Percentiles rank a stretch among this genome's conserved stretches.
Evolutionary conservation across 1,284 basidiomycete species (phyloP).

Genomic region (Exobasidium rhododendri): DNA sequence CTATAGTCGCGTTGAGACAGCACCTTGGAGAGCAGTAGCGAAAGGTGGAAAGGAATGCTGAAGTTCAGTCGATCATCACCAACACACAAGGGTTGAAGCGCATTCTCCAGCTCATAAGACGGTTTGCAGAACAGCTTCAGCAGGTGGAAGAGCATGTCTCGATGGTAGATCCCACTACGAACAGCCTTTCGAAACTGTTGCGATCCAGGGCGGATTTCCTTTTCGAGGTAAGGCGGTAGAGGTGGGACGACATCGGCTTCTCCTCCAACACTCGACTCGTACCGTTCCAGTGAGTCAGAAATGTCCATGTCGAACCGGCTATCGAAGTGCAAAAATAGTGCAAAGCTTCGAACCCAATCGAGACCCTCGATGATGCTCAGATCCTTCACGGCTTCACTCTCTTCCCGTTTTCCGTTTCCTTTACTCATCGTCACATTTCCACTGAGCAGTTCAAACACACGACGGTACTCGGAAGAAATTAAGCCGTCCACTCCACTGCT

Average conservation of each 20-base stretch:
- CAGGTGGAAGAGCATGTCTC: conserved; percentile 77
- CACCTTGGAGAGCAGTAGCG: conserved; percentile 78
- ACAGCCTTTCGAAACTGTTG: conserved; percentile 12
- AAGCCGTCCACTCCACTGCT: conserved; percentile 72
- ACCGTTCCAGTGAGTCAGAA: conserved; percentile 68
- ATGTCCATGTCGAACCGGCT: conserved; percentile 71
- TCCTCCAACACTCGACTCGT: conserved; percentile 58
- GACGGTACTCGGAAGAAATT: conserved; percentile 69
- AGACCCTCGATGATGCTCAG: conserved; percentile 73
- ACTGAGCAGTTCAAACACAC: conserved; percentile 79
- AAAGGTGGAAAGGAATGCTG: conserved; percentile 82
- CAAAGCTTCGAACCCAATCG: conserved; percentile 94
- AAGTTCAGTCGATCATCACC: background rate
- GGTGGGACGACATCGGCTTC: conserved; percentile 41
- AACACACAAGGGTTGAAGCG: conserved; percentile 58
- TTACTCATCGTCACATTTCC: conserved; percentile 70
- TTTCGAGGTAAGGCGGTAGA: conserved; percentile 45
- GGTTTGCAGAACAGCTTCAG: conserved; percentile 70
- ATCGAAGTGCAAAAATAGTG: conserved; percentile 85
- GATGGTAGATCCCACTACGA: conserved; percentile 21
- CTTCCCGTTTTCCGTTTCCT: conserved; percentile 59
- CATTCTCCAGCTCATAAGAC: conserved; percentile 59
- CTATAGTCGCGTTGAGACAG: conserved; percentile 72
- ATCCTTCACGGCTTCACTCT: conserved; percentile 64
- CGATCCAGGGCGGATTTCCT: conserved; percentile 20